Percentiles rank a stretch among this genome's conserved stretches.
phyloP scores from a whole-genome alignment of 148 eudicot species.

The Arctostaphylos glauca region DNA sequence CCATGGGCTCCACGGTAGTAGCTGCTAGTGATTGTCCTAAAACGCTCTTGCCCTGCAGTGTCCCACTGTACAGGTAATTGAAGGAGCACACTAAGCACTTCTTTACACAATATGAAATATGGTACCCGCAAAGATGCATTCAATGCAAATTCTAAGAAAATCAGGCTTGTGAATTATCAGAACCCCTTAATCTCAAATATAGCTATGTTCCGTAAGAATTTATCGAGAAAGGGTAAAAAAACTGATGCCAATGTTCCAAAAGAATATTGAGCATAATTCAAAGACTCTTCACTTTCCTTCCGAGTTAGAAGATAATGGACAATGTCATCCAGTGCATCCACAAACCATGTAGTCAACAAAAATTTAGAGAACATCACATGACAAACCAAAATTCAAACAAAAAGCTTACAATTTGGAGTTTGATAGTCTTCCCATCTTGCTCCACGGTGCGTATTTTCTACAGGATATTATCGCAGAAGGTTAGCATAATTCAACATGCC shows the following conservation, averaged over 20 bases:
- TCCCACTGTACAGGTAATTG: conserved; percentile 31
- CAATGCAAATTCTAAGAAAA: background rate
- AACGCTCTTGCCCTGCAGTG: conserved; percentile 44
- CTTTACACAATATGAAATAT: background rate
- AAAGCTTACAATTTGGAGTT: conserved; percentile 38
- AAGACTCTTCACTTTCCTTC: background rate
- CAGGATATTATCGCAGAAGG: background rate
- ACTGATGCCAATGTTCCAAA: background rate
- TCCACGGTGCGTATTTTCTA: conserved; percentile 40
- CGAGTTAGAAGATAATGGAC: background rate
- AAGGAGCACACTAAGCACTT: conserved; percentile 8
- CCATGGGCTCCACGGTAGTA: conserved; percentile 54
- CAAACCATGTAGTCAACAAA: background rate
- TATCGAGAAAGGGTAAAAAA: background rate
- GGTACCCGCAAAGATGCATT: background rate
- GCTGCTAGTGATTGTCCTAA: conserved; percentile 45
- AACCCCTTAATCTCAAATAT: background rate
- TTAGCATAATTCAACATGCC: background rate
- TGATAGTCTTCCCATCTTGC: conserved; percentile 40
- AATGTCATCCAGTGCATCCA: background rate
- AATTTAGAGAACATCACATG: background rate
- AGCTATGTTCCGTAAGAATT: background rate
- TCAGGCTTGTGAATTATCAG: background rate
- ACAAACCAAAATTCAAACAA: background rate
- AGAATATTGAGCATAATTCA: background rate